A percentile compares a stretch with the other conserved stretches of the same genome.
phyloP scores from a whole-genome alignment of 176 grass and related monocot genomes.

The Dactylis glomerata region DNA sequence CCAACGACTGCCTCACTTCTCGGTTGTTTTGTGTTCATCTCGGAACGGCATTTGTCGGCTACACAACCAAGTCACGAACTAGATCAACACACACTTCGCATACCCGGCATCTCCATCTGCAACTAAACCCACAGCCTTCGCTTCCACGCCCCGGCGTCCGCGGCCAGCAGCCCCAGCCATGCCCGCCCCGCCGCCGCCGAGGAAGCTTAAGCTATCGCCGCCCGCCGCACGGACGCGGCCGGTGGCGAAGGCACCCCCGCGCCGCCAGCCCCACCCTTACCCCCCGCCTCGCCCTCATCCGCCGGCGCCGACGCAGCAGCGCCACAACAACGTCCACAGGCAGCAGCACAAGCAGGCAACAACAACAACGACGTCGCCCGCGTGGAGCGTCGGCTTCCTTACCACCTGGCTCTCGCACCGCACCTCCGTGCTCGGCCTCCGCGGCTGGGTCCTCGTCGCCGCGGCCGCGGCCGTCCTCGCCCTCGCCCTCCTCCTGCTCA shows the following conservation, averaged over 20 bases:
- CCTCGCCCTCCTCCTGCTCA: constrained; percentile 41
- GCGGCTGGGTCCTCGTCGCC: constrained; percentile 60
- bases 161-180: neutral
- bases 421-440: constrained; percentile 79
- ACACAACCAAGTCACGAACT: neutral
- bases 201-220: neutral
- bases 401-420: constrained; percentile 57
- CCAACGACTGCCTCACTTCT: neutral
- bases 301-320: neutral
- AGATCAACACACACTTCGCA: neutral
- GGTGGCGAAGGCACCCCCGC: neutral
- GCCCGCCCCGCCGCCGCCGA: neutral
- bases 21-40: neutral
- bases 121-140: neutral
- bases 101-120: neutral
- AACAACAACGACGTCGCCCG: neutral
- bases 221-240: neutral
- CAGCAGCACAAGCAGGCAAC: neutral
- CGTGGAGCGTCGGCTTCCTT: constrained; percentile 45
- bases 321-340: neutral
- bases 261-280: neutral
- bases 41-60: neutral
- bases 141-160: constrained; percentile 15
- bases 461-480: constrained; percentile 35
- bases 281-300: neutral